phyloP scores from a whole-genome alignment of 371 early-diverging fungal genomes.

The Mucor velutinosus region DNA sequence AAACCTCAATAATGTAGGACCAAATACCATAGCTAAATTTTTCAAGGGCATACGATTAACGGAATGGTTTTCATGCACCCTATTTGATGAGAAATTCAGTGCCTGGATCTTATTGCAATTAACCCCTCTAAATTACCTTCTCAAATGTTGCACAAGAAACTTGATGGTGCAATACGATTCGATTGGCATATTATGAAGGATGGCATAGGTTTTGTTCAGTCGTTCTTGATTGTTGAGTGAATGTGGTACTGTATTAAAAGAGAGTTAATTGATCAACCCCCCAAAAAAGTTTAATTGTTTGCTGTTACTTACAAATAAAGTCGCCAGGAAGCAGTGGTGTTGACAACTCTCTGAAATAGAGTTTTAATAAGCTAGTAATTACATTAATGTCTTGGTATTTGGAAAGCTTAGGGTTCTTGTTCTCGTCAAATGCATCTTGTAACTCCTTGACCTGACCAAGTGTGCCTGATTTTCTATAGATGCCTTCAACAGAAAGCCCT shows the following conservation, averaged over 20 bases:
- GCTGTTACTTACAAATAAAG: slow-evolving; percentile 43
- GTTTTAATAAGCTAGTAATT: slow-evolving; percentile 89
- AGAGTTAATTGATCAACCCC: neutral
- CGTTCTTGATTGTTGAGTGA: slow-evolving; percentile 22
- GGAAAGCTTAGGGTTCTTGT: slow-evolving; percentile 41
- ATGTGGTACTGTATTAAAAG: neutral
- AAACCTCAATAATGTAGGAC: slow-evolving; percentile 80
- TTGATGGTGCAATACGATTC: slow-evolving; percentile 48
- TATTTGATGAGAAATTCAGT: slow-evolving; percentile 9
- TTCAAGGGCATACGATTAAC: slow-evolving; percentile 85
- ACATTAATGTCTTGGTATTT: slow-evolving; percentile 65
- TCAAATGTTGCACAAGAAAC: slow-evolving; percentile 37
- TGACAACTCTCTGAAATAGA: slow-evolving; percentile 89
- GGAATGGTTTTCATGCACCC: slow-evolving; percentile 55
- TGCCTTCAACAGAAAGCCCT: slow-evolving; percentile 56
- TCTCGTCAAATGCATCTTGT: slow-evolving; percentile 51
- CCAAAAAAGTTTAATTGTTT: neutral
- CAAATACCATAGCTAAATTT: slow-evolving; percentile 92
- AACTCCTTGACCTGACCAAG: slow-evolving; percentile 72
- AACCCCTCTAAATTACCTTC: slow-evolving; percentile 22
- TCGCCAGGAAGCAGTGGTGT: slow-evolving; percentile 86
- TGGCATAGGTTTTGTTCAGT: slow-evolving; percentile 13
- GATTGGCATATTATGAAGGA: slow-evolving; percentile 37
- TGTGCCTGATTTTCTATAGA: slow-evolving; percentile 90
- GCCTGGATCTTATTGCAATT: neutral